These are phyloP conservation scores for Magnaporthiopsis incrustans DNA, from an alignment of 2,329 filamentous ascomycete genomes.

Conservation along the genomic window DNA sequence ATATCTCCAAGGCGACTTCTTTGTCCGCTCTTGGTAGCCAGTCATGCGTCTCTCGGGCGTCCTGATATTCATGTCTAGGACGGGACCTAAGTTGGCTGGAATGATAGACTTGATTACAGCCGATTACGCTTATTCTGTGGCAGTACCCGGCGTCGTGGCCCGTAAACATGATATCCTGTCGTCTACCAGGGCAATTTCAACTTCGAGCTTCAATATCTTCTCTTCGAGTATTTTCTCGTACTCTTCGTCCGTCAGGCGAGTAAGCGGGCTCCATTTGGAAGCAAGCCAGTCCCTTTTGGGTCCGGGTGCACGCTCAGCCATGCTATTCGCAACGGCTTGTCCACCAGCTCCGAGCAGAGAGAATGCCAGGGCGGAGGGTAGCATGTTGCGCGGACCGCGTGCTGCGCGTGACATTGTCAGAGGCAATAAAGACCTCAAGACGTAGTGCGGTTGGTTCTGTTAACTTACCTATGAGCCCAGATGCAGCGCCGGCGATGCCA, in stretches of 20 bases:
- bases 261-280: slow-evolving; percentile 67
- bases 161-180: slow-evolving; percentile 53
- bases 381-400: slow-evolving; percentile 43
- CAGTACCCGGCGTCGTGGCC: neutral
- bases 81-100: neutral
- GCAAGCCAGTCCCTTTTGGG: slow-evolving; percentile 30
- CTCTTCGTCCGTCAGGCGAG: slow-evolving; percentile 59
- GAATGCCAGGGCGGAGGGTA: slow-evolving; percentile 43
- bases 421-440: neutral
- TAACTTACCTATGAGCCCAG: slow-evolving; percentile 43
- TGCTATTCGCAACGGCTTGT: slow-evolving; percentile 18
- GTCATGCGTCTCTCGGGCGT: no score
- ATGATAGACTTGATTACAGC: neutral
- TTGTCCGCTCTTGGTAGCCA: no score
- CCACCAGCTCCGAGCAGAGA: slow-evolving; percentile 27
- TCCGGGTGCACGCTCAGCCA: slow-evolving; percentile 6
- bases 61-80: neutral
- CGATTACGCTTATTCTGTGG: neutral
- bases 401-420: slow-evolving; percentile 11
- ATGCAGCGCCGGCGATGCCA: slow-evolving; percentile 57
- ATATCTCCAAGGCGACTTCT: no score
- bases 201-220: slow-evolving; percentile 62
- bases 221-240: slow-evolving; percentile 64
- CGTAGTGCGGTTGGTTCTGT: neutral
- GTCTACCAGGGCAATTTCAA: slow-evolving; percentile 71